A percentile compares a stretch with the other conserved stretches of the same genome.
Evolutionary conservation across 2,329 filamentous ascomycete species (phyloP).

Genomic region (Diaporthe eres): DNA sequence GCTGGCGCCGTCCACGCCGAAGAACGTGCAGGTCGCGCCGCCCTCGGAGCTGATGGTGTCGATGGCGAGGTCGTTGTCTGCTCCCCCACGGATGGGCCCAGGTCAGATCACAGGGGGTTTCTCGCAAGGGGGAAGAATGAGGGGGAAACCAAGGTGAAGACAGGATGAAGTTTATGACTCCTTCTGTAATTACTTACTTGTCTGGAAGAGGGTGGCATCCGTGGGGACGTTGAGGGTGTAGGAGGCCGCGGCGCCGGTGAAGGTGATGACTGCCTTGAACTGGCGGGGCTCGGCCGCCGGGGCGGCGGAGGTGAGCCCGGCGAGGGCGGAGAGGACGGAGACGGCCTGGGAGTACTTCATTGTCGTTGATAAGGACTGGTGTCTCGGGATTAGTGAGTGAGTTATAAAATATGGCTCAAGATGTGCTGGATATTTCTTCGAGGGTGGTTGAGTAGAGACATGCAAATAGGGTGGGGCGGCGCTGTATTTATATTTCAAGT

Average conservation of each 20-base stretch:
- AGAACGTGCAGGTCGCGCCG: constrained; percentile 17
- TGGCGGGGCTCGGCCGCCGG: constrained; percentile 31
- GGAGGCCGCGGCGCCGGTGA: constrained; percentile 27
- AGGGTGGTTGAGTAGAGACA: background rate
- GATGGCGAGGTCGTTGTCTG: constrained; percentile 29
- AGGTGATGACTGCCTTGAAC: constrained; percentile 34
- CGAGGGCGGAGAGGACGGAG: constrained; percentile 28
- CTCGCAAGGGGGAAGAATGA: background rate
- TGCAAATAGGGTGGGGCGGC: too few species aligned
- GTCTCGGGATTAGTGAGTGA: too few species aligned
- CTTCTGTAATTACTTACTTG: background rate
- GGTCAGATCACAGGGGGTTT: background rate
- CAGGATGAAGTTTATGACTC: background rate
- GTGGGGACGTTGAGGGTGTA: constrained; percentile 26
- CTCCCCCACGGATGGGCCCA: background rate
- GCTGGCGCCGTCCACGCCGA: background rate
- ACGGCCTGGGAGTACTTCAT: constrained; percentile 31
- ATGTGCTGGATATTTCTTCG: background rate
- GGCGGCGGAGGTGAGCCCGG: constrained; percentile 20
- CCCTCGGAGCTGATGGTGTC: constrained; percentile 30
- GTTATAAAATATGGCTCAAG: background rate
- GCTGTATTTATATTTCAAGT: constrained; percentile 1
- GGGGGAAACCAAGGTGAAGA: background rate
- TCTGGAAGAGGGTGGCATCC: constrained; percentile 10
- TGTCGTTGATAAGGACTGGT: background rate